A percentile compares a stretch with the other conserved stretches of the same genome.
Conservation (phyloP, 2,329 filamentous ascomycete genomes). For the Alternaria longipes region DNA sequence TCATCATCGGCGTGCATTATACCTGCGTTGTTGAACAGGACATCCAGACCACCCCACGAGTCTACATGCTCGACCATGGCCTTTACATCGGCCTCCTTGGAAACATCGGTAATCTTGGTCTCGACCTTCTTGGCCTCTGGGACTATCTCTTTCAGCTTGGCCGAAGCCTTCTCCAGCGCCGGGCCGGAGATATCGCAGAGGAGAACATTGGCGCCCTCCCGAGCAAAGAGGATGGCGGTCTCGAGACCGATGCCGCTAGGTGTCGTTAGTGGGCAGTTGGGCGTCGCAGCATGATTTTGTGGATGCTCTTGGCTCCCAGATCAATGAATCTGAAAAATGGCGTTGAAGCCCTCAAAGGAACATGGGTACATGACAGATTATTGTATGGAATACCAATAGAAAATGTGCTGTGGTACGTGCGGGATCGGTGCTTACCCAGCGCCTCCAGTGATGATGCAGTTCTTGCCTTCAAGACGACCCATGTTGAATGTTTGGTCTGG, state of each 20-base stretch:
- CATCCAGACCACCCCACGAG: slow-evolving; percentile 84
- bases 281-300: background rate
- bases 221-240: slow-evolving; percentile 87
- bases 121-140: slow-evolving; percentile 68
- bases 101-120: slow-evolving; percentile 77
- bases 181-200: slow-evolving; percentile 85
- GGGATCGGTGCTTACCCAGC: slow-evolving; percentile 71
- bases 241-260: slow-evolving; percentile 89
- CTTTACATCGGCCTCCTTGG: slow-evolving; percentile 81
- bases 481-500: slow-evolving; percentile 45
- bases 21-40: slow-evolving; percentile 97
- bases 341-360: background rate
- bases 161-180: slow-evolving; percentile 78
- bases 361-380: background rate
- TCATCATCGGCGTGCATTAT: slow-evolving; percentile 85
- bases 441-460: slow-evolving; percentile 82
- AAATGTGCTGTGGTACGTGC: background rate
- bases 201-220: slow-evolving; percentile 85
- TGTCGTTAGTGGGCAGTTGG: slow-evolving; percentile 26
- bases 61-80: slow-evolving; percentile 79
- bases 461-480: slow-evolving; percentile 69
- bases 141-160: slow-evolving; percentile 78
- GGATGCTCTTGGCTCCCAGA: background rate
- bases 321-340: background rate
- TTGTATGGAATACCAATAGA: background rate